Conservation (phyloP, 1,139 yeast species). For the Taphrina pruni region DNA sequence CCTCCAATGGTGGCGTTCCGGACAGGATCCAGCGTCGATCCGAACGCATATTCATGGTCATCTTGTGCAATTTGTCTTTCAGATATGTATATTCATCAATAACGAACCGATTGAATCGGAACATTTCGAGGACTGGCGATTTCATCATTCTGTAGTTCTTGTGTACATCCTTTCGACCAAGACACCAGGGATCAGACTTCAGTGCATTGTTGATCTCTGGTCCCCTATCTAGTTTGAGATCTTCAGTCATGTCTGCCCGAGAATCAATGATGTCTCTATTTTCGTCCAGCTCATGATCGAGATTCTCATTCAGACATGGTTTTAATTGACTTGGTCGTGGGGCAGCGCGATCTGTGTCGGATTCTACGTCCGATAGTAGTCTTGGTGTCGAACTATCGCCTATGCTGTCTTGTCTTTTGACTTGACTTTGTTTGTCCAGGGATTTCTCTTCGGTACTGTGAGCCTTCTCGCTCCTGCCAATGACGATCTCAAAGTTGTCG, state of each 20-base stretch:
- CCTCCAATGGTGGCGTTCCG: constrained; percentile 42
- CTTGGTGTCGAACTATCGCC: background rate
- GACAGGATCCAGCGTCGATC: constrained; percentile 41
- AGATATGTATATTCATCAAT: constrained; percentile 43
- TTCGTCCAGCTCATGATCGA: background rate
- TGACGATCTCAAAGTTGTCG: constrained; percentile 1
- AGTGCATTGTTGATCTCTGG: constrained; percentile 7
- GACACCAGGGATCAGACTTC: constrained; percentile 27
- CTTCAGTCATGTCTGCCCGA: constrained; percentile 8
- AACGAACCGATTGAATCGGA: constrained; percentile 40
- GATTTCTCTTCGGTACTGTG: background rate
- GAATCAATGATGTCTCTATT: constrained; percentile 4
- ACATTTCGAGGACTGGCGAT: constrained; percentile 42
- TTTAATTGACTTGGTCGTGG: background rate
- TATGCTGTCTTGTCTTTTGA: background rate
- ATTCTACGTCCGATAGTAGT: background rate
- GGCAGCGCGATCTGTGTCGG: background rate
- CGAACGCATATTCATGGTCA: constrained; percentile 38
- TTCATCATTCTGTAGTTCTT: constrained; percentile 38
- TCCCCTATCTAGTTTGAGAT: constrained; percentile 7
- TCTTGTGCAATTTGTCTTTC: constrained; percentile 29
- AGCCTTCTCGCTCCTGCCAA: background rate
- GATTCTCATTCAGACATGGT: background rate
- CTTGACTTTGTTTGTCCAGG: background rate
- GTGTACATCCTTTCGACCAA: constrained; percentile 15